Percentiles rank a stretch among this genome's conserved stretches.
Conservation (phyloP, 2,329 filamentous ascomycete species). For the Pestalotiopsis sp. region DNA sequence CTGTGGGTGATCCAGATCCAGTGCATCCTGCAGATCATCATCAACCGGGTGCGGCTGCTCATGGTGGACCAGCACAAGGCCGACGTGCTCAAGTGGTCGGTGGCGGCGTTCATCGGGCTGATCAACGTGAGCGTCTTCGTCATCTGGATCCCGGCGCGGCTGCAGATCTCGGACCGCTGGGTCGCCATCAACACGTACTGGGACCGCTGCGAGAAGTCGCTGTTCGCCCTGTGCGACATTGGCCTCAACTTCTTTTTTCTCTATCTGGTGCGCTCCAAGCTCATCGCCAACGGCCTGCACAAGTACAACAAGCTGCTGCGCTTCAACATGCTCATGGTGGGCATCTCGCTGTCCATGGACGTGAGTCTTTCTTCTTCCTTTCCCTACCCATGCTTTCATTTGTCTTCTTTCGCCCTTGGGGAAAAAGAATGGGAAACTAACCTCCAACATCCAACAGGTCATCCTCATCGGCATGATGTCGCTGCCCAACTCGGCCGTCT, state of each 20-base stretch:
- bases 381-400: not conserved
- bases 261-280: slow-evolving; percentile 42
- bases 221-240: slow-evolving; percentile 48
- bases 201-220: slow-evolving; percentile 51
- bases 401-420: too few species aligned
- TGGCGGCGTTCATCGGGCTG: slow-evolving; percentile 41
- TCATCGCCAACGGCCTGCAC: slow-evolving; percentile 47
- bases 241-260: slow-evolving; percentile 51
- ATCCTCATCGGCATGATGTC: slow-evolving; percentile 46
- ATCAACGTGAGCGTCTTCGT: slow-evolving; percentile 53
- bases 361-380: slow-evolving; percentile 17
- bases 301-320: slow-evolving; percentile 48
- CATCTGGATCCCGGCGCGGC: slow-evolving; percentile 53
- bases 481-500: slow-evolving; percentile 44
- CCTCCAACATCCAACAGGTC: slow-evolving; percentile 17
- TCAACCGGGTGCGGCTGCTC: slow-evolving; percentile 50
- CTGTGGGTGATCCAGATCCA: slow-evolving; percentile 44
- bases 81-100: slow-evolving; percentile 41
- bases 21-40: slow-evolving; percentile 53
- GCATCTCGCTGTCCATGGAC: slow-evolving; percentile 48
- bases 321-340: slow-evolving; percentile 49
- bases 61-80: slow-evolving; percentile 40
- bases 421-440: not conserved
- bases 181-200: slow-evolving; percentile 48
- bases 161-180: slow-evolving; percentile 40